Evolutionary conservation across 2,329 filamentous ascomycete species (phyloP).

Genomic region (Trichoderma oligosporum): DNA sequence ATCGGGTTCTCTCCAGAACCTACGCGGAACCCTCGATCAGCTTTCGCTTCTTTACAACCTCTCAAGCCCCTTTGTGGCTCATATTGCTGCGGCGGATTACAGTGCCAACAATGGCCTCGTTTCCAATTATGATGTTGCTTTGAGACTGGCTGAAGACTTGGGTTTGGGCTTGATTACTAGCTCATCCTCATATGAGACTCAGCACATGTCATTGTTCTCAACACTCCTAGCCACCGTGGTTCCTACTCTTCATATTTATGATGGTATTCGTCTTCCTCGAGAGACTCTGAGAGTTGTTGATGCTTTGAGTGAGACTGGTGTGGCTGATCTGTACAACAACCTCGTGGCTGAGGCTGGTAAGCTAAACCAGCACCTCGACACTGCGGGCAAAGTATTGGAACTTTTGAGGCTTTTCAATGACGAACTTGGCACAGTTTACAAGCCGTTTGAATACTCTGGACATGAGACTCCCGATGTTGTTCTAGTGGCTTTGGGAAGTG

Average conservation of each 20-base stretch:
- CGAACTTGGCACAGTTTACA: slow-evolving; percentile 90
- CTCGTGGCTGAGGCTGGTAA: slow-evolving; percentile 59
- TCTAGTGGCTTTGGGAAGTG: slow-evolving; percentile 86
- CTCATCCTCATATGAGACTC: slow-evolving; percentile 81
- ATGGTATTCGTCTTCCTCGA: slow-evolving; percentile 76
- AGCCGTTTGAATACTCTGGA: slow-evolving; percentile 89
- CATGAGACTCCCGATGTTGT: slow-evolving; percentile 76
- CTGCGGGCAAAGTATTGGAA: slow-evolving; percentile 67
- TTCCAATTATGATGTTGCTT: slow-evolving; percentile 77
- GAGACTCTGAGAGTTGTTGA: slow-evolving; percentile 82
- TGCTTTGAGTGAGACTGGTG: slow-evolving; percentile 66
- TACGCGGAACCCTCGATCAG: slow-evolving; percentile 85
- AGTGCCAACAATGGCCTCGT: slow-evolving; percentile 66
- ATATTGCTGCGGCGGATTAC: slow-evolving; percentile 90
- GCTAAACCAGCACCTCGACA: slow-evolving; percentile 66
- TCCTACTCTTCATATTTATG: slow-evolving; percentile 84
- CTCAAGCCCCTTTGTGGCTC: slow-evolving; percentile 87
- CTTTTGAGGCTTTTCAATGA: slow-evolving; percentile 75
- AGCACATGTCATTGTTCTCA: slow-evolving; percentile 91
- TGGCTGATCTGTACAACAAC: slow-evolving; percentile 65
- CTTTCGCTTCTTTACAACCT: slow-evolving; percentile 87
- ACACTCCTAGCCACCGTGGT: slow-evolving; percentile 74
- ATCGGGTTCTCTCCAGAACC: slow-evolving; percentile 72
- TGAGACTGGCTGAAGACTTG: slow-evolving; percentile 82
- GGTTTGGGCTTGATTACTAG: slow-evolving; percentile 83